These are phyloP conservation scores for Cercospora zeae-maydis DNA, from an alignment of 2,329 filamentous ascomycete species.

Conservation along the genomic window DNA sequence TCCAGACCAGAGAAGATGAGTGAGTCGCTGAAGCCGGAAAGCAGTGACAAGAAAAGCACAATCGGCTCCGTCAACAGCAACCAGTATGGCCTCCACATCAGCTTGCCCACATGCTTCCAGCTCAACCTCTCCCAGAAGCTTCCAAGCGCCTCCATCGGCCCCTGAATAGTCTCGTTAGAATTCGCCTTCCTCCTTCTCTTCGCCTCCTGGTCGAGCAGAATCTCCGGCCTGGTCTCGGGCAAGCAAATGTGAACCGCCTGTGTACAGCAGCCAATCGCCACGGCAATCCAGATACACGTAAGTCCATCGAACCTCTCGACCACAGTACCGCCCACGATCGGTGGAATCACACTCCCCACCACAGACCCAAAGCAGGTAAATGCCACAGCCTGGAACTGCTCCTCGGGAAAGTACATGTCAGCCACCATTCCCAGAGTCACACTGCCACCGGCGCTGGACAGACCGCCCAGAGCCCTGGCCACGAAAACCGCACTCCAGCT, in stretches of 20 bases:
- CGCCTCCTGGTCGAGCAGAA: conserved; percentile 72
- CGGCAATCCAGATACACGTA: conserved; percentile 81
- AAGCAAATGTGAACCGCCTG: conserved; percentile 53
- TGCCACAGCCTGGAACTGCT: conserved; percentile 58
- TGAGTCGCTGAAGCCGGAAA: conserved; percentile 69
- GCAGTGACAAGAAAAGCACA: conserved; percentile 64
- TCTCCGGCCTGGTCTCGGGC: conserved; percentile 72
- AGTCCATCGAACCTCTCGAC: conserved; percentile 57
- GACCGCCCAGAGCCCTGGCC: conserved; percentile 49
- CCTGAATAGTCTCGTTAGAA: conserved; percentile 58
- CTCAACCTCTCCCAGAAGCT: conserved; percentile 33
- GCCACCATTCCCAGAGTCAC: conserved; percentile 64
- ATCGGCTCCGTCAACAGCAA: conserved; percentile 75
- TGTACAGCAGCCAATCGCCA: conserved; percentile 70
- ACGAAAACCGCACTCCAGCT: conserved; percentile 44
- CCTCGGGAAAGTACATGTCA: conserved; percentile 57
- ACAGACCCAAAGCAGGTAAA: conserved; percentile 46
- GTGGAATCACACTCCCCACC: conserved; percentile 34
- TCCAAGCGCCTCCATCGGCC: conserved; percentile 64
- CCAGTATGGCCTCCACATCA: conserved; percentile 63
- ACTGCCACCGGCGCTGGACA: conserved; percentile 57
- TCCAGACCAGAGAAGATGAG: conserved; percentile 77
- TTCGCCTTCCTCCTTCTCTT: conserved; percentile 59
- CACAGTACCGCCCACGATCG: conserved; percentile 35
- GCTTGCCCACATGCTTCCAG: conserved; percentile 42